phyloP scores from a whole-genome alignment of 345 rosid genomes.

The Pistacia integerrima region DNA sequence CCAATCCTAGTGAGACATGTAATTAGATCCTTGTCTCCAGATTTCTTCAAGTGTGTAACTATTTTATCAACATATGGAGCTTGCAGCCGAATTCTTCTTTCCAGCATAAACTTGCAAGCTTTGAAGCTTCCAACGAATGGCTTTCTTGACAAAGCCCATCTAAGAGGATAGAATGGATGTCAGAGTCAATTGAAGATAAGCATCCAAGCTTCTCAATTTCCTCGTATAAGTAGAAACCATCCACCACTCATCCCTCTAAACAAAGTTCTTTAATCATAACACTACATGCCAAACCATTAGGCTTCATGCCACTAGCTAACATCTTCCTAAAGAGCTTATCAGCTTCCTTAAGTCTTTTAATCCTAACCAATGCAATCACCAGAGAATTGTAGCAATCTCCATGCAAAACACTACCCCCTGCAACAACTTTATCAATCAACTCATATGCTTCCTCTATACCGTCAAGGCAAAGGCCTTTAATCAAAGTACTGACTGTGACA shows the following conservation, averaged over 20 bases:
- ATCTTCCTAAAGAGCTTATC: conserved; percentile 53
- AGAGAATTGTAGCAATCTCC: conserved; percentile 70
- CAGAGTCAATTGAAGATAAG: conserved; percentile 56
- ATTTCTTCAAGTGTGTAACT: conserved; percentile 38
- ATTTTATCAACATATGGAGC: conserved; percentile 41
- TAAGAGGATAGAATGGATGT: conserved; percentile 56
- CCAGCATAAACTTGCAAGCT: conserved; percentile 57
- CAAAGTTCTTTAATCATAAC: conserved; percentile 65
- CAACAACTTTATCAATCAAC: conserved; percentile 59
- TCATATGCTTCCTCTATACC: conserved; percentile 54
- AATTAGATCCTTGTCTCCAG: conserved; percentile 47
- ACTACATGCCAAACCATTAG: conserved; percentile 71
- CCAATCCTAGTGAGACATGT: conserved; percentile 28
- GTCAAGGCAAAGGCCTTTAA: conserved; percentile 56
- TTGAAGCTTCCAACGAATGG: conserved; percentile 58
- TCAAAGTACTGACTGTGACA: conserved; percentile 65
- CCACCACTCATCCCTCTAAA: conserved; percentile 47
- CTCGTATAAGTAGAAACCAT: conserved; percentile 52
- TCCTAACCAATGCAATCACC: conserved; percentile 53
- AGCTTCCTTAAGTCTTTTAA: conserved; percentile 55
- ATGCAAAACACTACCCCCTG: conserved; percentile 48
- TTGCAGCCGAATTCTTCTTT: conserved; percentile 44
- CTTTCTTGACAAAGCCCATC: conserved; percentile 49
- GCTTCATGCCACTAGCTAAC: conserved; percentile 54
- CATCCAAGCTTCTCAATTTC: conserved; percentile 54